Conservation (phyloP, 352 stramenopile species). For the Saprolegnia parasitica region DNA sequence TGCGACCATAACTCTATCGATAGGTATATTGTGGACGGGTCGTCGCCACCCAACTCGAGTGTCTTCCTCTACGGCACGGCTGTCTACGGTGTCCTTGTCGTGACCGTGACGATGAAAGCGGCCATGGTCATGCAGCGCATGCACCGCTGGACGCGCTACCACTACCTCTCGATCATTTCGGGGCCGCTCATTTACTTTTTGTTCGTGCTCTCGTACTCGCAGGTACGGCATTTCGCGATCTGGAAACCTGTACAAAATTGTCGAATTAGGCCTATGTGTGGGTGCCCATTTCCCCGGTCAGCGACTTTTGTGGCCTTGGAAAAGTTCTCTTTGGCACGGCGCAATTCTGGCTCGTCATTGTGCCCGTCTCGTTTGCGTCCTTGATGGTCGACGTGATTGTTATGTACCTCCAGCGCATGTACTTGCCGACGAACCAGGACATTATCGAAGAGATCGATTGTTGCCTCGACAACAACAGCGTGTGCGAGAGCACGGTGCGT, state of each 20-base stretch:
- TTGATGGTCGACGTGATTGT: conserved; percentile 57
- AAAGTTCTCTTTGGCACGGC: conserved; percentile 50
- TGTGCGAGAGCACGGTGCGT: background rate
- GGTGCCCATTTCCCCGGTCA: conserved; percentile 40
- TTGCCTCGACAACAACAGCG: conserved; percentile 36
- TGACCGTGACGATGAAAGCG: conserved; percentile 71
- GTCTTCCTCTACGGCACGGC: conserved; percentile 70
- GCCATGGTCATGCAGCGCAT: conserved; percentile 70
- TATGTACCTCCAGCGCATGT: conserved; percentile 80
- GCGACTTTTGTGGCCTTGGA: conserved; percentile 63
- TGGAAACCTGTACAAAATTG: background rate
- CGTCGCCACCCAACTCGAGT: conserved; percentile 21
- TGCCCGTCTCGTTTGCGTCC: conserved; percentile 59
- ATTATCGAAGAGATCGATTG: conserved; percentile 85
- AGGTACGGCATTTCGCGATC: conserved; percentile 32
- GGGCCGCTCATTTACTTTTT: conserved; percentile 60
- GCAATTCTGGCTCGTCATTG: conserved; percentile 58
- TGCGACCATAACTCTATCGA: no score
- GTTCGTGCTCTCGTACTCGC: conserved; percentile 66
- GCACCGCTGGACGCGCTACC: conserved; percentile 63
- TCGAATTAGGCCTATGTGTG: conserved; percentile 4
- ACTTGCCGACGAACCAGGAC: conserved; percentile 71
- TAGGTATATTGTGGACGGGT: conserved; percentile 20
- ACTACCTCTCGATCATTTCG: conserved; percentile 67
- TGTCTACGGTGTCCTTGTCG: conserved; percentile 72